Evolutionary conservation across 1,139 yeast species (phyloP), one percentile per base, ranked within the genome.

Genomic region (Kazachstania sp.): DNA sequence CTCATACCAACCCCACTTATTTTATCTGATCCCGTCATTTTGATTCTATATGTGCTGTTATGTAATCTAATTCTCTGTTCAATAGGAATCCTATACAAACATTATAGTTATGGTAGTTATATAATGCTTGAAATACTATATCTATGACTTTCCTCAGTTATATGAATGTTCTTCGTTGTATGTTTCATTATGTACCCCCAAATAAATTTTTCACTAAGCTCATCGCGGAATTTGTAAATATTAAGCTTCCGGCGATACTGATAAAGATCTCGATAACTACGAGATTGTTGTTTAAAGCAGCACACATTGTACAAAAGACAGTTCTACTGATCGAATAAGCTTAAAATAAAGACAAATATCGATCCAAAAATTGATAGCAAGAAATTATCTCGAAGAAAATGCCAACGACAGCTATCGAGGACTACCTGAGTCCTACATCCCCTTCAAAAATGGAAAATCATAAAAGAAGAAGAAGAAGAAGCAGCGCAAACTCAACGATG

Each of bases 1-100:
- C 61, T 53, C 42, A 54, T 55, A 30, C 59, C 63, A 11, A 41
- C 43, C 3, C 60, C 61, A 28, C 51, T 48, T 3, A 45, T 20
- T 9, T 36, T 35, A 13, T 29, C 42, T 11, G 46, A 23, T 38
- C 34, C 37, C 12, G 31, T 15, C 23, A 20, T 37, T 20, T 15
- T 32, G 15, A 6, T 8, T 9, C n/a, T n/a, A n/a, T 5, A 6
- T 15, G 9, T 6, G 3, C 19, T 32, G 4, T 15, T 7, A 2
- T 2, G 6, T 4, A 23, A 23, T 23, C 6, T 4, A 4, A 2
- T 23, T 9, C 8, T 9, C 28, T 23, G 8, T 23, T 23, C 8
- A 9, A 23, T 23, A 23, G 5, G 6, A 23, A 4, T 23, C 28
- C 28, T 23, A 23, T 23, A 7, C 6, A 23, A 23, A n/a, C n/a